Conservation (phyloP, 768 basidiomycete genomes). For the Rhodotorula toruloides region DNA sequence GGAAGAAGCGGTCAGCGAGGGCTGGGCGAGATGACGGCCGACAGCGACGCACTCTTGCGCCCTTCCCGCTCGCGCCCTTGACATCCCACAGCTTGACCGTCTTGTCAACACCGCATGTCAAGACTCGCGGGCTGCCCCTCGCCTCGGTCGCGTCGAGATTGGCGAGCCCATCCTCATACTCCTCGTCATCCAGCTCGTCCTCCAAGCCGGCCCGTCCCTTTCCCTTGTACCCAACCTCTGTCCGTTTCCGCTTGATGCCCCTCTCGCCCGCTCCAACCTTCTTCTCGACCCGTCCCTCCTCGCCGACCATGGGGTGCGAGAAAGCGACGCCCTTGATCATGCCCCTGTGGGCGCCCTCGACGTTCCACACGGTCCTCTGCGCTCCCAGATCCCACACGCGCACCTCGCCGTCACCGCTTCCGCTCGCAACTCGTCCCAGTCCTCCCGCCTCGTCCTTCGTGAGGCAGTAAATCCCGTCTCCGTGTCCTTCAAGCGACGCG, state of each 20-base stretch:
- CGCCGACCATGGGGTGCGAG: slow-evolving; percentile 49
- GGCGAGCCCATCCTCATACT: slow-evolving; percentile 39
- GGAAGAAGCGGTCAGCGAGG: not conserved
- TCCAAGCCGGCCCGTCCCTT: slow-evolving; percentile 41
- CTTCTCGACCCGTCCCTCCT: slow-evolving; percentile 48
- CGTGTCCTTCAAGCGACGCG: slow-evolving; percentile 80
- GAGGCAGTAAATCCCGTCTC: slow-evolving; percentile 86
- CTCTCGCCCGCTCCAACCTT: slow-evolving; percentile 28
- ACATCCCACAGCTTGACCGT: slow-evolving; percentile 76
- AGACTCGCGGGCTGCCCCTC: slow-evolving; percentile 50
- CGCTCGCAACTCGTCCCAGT: slow-evolving; percentile 75
- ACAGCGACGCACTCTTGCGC: slow-evolving; percentile 39
- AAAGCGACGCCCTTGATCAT: slow-evolving; percentile 80
- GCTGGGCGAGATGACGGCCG: not conserved
- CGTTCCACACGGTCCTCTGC: slow-evolving; percentile 55
- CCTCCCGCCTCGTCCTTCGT: slow-evolving; percentile 64
- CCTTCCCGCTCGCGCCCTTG: slow-evolving; percentile 42
- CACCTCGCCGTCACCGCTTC: slow-evolving; percentile 91
- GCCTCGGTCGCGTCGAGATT: slow-evolving; percentile 46
- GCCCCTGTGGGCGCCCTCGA: slow-evolving; percentile 68
- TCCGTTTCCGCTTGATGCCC: slow-evolving; percentile 32
- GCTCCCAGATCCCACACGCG: slow-evolving; percentile 75
- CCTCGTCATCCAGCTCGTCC: slow-evolving; percentile 41
- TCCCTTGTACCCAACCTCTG: slow-evolving; percentile 35
- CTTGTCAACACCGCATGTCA: slow-evolving; percentile 77